Percentiles rank a stretch among this genome's conserved stretches.
Evolutionary conservation across 2,329 filamentous ascomycete species (phyloP).

Genomic region (Pyrenophora tritici-repentis): DNA sequence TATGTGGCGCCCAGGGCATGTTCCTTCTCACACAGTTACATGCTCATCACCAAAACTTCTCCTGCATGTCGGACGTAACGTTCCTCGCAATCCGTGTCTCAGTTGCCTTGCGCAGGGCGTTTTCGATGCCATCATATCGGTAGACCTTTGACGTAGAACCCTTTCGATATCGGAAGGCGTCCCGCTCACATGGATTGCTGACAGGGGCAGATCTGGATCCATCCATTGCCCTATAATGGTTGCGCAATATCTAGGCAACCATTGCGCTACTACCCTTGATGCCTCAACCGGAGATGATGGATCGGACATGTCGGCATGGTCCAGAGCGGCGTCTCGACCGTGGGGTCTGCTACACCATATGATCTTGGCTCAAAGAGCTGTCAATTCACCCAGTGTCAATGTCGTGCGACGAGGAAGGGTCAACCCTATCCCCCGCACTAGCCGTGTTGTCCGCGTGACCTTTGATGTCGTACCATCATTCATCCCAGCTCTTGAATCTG

Average conservation of each 20-base stretch:
- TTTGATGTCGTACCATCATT: not conserved
- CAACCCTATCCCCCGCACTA: too few relatives aligned
- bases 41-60: too few relatives aligned
- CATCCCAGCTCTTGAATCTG: too few relatives aligned
- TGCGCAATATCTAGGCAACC: slow-evolving; percentile 9
- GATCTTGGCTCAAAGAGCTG: too few relatives aligned
- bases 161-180: not conserved
- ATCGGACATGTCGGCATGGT: too few relatives aligned
- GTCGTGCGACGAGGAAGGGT: too few relatives aligned
- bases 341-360: too few relatives aligned
- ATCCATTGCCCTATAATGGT: slow-evolving; percentile 14
- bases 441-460: not conserved
- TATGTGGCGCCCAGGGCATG: slow-evolving; percentile 6
- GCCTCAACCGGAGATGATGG: too few relatives aligned
- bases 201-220: slow-evolving; percentile 3
- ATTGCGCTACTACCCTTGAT: not conserved
- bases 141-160: not conserved
- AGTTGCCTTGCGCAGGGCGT: slow-evolving; percentile 23
- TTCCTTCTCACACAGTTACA: not conserved
- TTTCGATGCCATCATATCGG: not conserved
- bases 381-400: too few relatives aligned
- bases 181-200: slow-evolving; percentile 14
- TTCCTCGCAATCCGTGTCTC: slow-evolving; percentile 15
- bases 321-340: too few relatives aligned
- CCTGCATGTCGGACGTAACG: not conserved